These are phyloP conservation scores for Neospermospora avenae DNA, from an alignment of 2,329 filamentous ascomycete genomes.

Conservation along the genomic window DNA sequence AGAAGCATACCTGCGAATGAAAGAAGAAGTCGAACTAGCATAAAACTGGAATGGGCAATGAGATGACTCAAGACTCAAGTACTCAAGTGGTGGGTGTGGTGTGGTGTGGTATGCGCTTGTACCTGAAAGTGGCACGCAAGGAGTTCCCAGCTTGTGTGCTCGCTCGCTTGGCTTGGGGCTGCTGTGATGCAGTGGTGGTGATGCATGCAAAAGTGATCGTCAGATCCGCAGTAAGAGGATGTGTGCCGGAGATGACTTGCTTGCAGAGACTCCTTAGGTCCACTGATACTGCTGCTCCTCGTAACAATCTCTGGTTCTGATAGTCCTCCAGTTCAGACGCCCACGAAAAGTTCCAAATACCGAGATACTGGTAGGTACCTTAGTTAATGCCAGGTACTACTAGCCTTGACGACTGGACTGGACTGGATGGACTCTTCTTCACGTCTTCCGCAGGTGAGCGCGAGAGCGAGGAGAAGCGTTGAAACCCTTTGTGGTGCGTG, in stretches of 20 bases:
- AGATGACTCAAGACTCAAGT: neutral
- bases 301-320: neutral
- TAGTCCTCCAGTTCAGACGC: too few species aligned
- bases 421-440: neutral
- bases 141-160: neutral
- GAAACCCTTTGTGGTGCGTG: neutral
- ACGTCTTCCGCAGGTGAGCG: slow-evolving; percentile 14
- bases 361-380: too few species aligned
- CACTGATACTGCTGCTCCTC: neutral
- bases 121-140: slow-evolving; percentile 3
- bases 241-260: too few species aligned
- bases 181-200: neutral
- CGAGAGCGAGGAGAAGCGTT: neutral
- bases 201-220: neutral
- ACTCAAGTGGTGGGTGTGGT: neutral
- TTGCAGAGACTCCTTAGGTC: neutral
- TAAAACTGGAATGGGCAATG: too few species aligned
- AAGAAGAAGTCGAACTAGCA: too few species aligned
- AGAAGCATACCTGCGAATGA: too few species aligned
- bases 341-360: too few species aligned
- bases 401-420: neutral
- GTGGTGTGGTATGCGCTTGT: neutral
- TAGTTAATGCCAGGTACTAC: slow-evolving; percentile 29
- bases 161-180: neutral
- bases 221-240: too few species aligned